Evolutionary conservation across 257 asterid genomes (phyloP).

Genomic region (Paulownia fortunei): DNA sequence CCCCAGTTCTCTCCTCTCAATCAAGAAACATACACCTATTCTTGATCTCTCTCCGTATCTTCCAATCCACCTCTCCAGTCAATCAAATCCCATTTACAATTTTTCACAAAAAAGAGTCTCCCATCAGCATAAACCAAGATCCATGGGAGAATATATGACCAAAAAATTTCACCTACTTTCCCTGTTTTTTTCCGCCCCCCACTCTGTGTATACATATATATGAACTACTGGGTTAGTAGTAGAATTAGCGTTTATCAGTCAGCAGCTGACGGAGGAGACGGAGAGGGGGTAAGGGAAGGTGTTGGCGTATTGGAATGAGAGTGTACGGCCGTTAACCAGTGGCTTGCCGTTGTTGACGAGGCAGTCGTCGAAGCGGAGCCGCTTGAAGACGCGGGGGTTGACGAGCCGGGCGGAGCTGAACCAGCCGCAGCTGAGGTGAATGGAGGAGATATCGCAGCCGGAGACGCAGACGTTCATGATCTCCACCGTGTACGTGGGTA

Average conservation of each 20-base stretch:
- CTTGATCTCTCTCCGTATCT: not conserved
- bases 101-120: constrained; percentile 6
- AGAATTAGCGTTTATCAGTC: constrained; percentile 1
- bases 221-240: not conserved
- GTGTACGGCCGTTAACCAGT: constrained; percentile 56
- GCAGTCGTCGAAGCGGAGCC: constrained; percentile 71
- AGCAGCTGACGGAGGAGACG: constrained; percentile 72
- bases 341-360: constrained; percentile 82
- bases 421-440: constrained; percentile 90
- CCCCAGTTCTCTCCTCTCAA: constrained; percentile 7
- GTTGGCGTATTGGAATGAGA: constrained; percentile 86
- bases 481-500: constrained; percentile 90
- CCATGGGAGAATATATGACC: constrained; percentile 13
- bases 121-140: constrained; percentile 12
- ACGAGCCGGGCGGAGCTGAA: constrained; percentile 89
- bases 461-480: constrained; percentile 69
- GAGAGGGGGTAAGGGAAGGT: constrained; percentile 68
- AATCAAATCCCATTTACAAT: constrained; percentile 37
- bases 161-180: not conserved
- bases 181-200: not conserved
- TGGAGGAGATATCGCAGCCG: constrained; percentile 67
- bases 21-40: not conserved
- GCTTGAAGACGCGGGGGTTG: constrained; percentile 77
- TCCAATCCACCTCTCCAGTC: no score
- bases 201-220: constrained; percentile 21